phyloP scores from a whole-genome alignment of 495 filamentous ascomycete genomes.

The Tuber indicum region DNA sequence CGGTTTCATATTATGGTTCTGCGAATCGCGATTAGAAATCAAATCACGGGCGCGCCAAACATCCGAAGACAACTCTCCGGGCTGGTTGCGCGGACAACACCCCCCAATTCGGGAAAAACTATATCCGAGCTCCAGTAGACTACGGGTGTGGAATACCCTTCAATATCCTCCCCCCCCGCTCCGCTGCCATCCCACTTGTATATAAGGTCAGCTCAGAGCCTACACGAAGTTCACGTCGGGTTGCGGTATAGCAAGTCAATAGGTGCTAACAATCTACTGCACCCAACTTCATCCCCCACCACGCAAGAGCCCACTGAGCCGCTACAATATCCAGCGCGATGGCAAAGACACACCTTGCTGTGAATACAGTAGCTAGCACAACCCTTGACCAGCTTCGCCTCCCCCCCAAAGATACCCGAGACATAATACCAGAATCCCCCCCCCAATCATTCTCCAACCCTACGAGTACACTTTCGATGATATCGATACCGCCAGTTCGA shows the following conservation, averaged over 20 bases:
- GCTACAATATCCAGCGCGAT: not conserved
- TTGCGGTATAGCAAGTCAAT: not conserved
- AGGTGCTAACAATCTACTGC: not conserved
- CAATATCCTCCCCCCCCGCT: not conserved
- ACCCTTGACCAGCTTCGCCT: not conserved
- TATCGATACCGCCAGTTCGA: not conserved
- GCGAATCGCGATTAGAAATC: no score
- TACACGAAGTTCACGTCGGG: not conserved
- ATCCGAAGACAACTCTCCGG: not conserved
- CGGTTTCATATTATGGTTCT: no score
- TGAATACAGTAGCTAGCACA: not conserved
- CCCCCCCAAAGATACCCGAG: not conserved
- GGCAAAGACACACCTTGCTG: not conserved
- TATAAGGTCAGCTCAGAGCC: not conserved
- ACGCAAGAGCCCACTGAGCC: not conserved
- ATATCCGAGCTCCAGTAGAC: no score
- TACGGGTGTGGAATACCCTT: not conserved
- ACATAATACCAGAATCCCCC: not conserved
- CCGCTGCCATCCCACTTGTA: not conserved
- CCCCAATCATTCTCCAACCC: no score
- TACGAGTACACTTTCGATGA: not conserved
- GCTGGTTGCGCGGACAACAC: not conserved
- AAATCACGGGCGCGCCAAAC: no score
- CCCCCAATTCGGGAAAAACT: no score
- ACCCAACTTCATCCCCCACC: not conserved